Evolutionary conservation across 176 grass and related monocot genomes (phyloP).

Genomic region (Tuctoria greenei): DNA sequence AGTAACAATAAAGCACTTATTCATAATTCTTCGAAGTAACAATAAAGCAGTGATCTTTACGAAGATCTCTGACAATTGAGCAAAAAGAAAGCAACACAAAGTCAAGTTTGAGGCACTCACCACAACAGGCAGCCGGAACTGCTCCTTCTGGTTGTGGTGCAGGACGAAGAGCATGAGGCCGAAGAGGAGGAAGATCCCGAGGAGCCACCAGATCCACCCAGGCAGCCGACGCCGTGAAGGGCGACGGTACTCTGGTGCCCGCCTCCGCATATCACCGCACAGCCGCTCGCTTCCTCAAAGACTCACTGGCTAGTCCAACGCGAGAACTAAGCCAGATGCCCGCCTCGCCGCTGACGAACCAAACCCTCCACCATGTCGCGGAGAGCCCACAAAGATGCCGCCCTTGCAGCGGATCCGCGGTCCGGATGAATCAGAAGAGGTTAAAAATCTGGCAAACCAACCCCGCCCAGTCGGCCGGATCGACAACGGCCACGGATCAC

Average conservation of each 20-base stretch:
- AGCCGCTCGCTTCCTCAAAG: slow-evolving; percentile 21
- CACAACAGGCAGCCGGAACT: slow-evolving; percentile 51
- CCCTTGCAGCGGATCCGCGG: slow-evolving; percentile 36
- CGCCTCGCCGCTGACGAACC: slow-evolving; percentile 24
- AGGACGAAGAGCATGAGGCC: slow-evolving; percentile 87
- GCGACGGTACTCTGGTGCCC: slow-evolving; percentile 71
- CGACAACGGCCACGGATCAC: slow-evolving; percentile 15
- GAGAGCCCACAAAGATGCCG: slow-evolving; percentile 37
- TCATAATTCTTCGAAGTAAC: neutral
- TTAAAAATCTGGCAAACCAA: slow-evolving; percentile 15
- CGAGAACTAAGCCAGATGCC: slow-evolving; percentile 19
- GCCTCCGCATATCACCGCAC: slow-evolving; percentile 51
- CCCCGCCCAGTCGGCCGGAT: neutral
- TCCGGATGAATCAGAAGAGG: slow-evolving; percentile 33
- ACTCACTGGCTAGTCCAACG: neutral
- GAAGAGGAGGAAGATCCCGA: slow-evolving; percentile 72
- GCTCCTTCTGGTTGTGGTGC: slow-evolving; percentile 87
- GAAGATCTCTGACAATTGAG: slow-evolving; percentile 48
- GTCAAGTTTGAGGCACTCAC: slow-evolving; percentile 44
- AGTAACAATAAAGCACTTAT: neutral
- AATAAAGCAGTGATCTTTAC: slow-evolving; percentile 19
- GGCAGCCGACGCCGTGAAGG: slow-evolving; percentile 58
- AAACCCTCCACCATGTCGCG: slow-evolving; percentile 29
- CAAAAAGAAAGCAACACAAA: slow-evolving; percentile 16
- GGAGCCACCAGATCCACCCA: slow-evolving; percentile 84